Base-by-base conservation (phyloP, 768 basidiomycete genomes). In the Termitomyces sp. region DNA sequence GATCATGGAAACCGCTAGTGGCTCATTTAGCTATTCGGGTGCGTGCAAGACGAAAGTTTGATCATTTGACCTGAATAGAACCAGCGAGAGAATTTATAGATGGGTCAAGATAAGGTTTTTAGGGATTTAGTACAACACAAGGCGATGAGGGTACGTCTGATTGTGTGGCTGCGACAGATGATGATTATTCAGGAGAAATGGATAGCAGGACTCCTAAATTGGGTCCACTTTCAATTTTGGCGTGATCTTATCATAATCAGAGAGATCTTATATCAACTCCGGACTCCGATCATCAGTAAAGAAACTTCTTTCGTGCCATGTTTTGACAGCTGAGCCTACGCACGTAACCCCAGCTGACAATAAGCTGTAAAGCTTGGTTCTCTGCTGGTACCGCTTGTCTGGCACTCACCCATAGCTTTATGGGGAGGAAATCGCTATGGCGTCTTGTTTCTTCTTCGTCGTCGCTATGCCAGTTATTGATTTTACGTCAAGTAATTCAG, bases 401-500 rank as follows among this genome's bases (percentile, higher is more conserved):
- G 30, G 12, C 10, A 12, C 33, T 33, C 33, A 12, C 38, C 8
- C 38, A n/a, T 18, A 38, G 4, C 14, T 16, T 16, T 8, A 18
- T 40, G 18, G n/a, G n/a, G n/a, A n/a, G n/a, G 38, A 8, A 3
- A 18, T 40, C 6, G 6, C 38, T 6, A 14, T 14, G 18, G 38
- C 6, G 16, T 18, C 6, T 40, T 48, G 16, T n/a, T 20, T n/a
- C 22, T 20, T n/a, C 22, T 49, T 48, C 30, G 47, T n/a, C 5
- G 3, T 49, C 14, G 22, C 30, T 33, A 6, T 33, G 4, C 28
- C 18, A 30, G 9, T 26, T 26, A n/a, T n/a, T n/a, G n/a, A n/a
- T n/a, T n/a, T n/a, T n/a, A 50, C 35, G 32, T 45, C 52, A 58
- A 47, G 51, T 51, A 60, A 54, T 61, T 51, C 54, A 59, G 5